Evolutionary conservation across 257 asterid genomes (phyloP), one percentile per base, ranked within the genome.

Genomic region (Penstemon davidsonii): DNA sequence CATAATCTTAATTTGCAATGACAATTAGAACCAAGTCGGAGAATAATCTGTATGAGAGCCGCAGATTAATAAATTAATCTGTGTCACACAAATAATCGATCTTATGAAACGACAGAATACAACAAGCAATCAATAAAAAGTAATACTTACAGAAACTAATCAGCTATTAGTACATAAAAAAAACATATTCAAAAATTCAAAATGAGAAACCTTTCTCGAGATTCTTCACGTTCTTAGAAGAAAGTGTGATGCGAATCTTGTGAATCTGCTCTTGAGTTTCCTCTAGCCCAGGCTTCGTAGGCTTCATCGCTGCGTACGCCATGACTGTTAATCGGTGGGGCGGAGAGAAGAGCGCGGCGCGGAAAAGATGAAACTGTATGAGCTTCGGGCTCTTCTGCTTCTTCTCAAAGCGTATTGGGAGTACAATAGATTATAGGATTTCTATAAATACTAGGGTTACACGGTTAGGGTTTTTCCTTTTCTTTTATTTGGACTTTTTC

Each of bases 281-380:
- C 60, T 85, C 88, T 36, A 83, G 49, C 39, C 91, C 88, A 7
- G 79, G 83, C 70, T 85, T 85, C 49, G 82, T 71, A 44, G 85
- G 79, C 70, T 85, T 85, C 85, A 81, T 73, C 45, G 91, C 86
- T 72, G 85, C 83, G 68, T 81, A 85, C 69, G 92, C 80, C 88
- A 79, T 77, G 4, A 4, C 69, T 62, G 38, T 44, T 12, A 41
- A 18, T 69, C 25, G 13, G 52, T 1, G 37, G 40, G 15, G 60
- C 47, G 55, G 39, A 54, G 9, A 57, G n/a, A 69, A 11, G 0
- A n/a, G 40, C 33, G 36, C 6, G 15, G 33, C 33, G 49, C 15
- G 37, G 25, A 39, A 54, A 33, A 13, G 13, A 39, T 0, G 1
- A 58, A 9, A 58, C 6, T n/a, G n/a, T 25, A 38, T 10, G 2